A percentile compares a stretch with the other conserved stretches of the same genome.
These are phyloP conservation scores for Leptographium lundbergii DNA, from an alignment of 2,329 filamentous ascomycete species.

Conservation along the genomic window DNA sequence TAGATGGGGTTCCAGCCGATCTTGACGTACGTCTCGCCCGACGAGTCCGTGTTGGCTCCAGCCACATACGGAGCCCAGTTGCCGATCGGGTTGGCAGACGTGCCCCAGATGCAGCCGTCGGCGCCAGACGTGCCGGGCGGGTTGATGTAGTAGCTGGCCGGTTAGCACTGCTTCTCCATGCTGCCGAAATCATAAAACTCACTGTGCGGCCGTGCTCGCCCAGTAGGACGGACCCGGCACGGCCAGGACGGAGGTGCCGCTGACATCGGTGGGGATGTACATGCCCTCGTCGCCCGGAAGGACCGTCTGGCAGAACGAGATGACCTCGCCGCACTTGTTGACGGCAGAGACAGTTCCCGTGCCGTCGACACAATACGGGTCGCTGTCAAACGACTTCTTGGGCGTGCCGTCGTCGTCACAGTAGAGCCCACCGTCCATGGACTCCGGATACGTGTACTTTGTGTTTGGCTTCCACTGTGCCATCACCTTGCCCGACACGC, in stretches of 20 bases:
- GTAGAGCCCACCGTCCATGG: slow-evolving; percentile 65
- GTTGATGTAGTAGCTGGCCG: slow-evolving; percentile 60
- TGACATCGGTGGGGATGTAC: slow-evolving; percentile 65
- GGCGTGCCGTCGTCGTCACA: slow-evolving; percentile 55
- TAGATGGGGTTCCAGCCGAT: slow-evolving; percentile 70
- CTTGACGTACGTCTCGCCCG: slow-evolving; percentile 60
- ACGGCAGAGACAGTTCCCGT: slow-evolving; percentile 50
- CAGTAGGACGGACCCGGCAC: slow-evolving; percentile 61
- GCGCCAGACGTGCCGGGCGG: slow-evolving; percentile 48
- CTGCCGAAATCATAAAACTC: slow-evolving; percentile 26
- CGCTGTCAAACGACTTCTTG: slow-evolving; percentile 54
- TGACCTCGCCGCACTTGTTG: slow-evolving; percentile 49
- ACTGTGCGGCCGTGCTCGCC: slow-evolving; percentile 63
- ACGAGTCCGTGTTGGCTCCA: slow-evolving; percentile 55
- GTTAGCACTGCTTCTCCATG: too few species aligned
- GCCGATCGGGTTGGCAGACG: slow-evolving; percentile 45
- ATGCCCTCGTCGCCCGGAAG: slow-evolving; percentile 70
- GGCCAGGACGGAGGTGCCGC: slow-evolving; percentile 44
- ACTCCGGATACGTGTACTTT: slow-evolving; percentile 54
- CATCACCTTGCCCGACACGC: slow-evolving; percentile 62
- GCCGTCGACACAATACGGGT: slow-evolving; percentile 58
- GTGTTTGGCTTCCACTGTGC: slow-evolving; percentile 66
- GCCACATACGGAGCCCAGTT: slow-evolving; percentile 72
- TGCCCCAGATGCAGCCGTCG: slow-evolving; percentile 62
- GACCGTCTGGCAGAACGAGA: slow-evolving; percentile 70